Evolutionary conservation across 106 monocot species (phyloP), one percentile per base, ranked within the genome.

Genomic region (Dendrobium huoshanense): DNA sequence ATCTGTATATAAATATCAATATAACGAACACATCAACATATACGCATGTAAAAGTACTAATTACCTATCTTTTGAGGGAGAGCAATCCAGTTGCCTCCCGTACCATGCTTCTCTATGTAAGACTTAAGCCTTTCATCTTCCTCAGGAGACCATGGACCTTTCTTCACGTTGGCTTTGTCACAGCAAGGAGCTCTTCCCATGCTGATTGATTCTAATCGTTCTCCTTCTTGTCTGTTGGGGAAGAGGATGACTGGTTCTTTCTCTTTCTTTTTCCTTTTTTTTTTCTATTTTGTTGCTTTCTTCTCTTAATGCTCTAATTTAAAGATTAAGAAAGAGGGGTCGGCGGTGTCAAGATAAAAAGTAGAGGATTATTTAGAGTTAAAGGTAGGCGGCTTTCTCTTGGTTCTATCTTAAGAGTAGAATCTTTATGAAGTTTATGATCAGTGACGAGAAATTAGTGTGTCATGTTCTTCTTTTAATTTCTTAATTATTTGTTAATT

Each of bases 81-180:
- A 78, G 95, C 84, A 73, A 95, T 95, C 95, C 95, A 95, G 80
- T 95, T 95, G 2, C 95, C 90, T 48, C 88, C 92, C 13, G 95
- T 95, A 29, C 95, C 95, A 56, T 92, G 54, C 82, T 92, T 95
- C 49, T 92, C 90, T 4, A 95, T 95, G 88, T 85, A 92, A 73
- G 88, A 90, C 83, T 88, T 95, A 77, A 95, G 90, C 85, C 90
- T 92, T 48, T 68, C 81, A 65, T 95, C 95, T 55, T 95, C 95
- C 75, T 95, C 95, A 9, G 92, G 92, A 2, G 95, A 92, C 95
- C 95, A 95, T 1, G 95, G 95, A 1, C 95, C 95, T 55, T 89
- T 95, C 88, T 92, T 95, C 56, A 95, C 95, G 43, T 88, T 95
- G 18, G 90, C 87, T 84, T 95, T 95, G 82, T 95, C 95, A 86